Conservation (phyloP, 441 rosid species). For the Capsella rubella region DNA sequence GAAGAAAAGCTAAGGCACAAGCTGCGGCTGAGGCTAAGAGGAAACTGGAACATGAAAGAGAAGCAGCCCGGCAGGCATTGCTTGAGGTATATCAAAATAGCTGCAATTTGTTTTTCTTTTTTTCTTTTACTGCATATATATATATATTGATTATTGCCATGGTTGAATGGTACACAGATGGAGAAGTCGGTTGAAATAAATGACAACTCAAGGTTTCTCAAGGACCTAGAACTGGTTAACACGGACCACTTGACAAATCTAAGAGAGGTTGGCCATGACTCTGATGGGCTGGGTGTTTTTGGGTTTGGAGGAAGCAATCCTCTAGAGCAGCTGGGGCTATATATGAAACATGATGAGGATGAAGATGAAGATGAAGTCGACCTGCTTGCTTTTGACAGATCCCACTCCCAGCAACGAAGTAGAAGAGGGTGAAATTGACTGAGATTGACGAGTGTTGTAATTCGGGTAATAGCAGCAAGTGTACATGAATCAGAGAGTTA, state of each 20-base stretch:
- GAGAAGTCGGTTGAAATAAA: constrained; percentile 87
- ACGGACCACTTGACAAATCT: constrained; percentile 56
- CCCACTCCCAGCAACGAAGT: constrained; percentile 46
- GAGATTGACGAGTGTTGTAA: constrained; percentile 4
- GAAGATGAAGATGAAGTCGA: constrained; percentile 71
- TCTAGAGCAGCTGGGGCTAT: constrained; percentile 80
- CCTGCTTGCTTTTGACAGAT: constrained; percentile 49
- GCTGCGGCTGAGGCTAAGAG: constrained; percentile 69
- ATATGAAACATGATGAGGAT: constrained; percentile 76
- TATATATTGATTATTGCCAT: background rate
- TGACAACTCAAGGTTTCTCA: constrained; percentile 68
- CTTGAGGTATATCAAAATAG: constrained; percentile 52
- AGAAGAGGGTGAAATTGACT: constrained; percentile 75
- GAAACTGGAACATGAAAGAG: constrained; percentile 81
- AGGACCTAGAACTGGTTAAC: constrained; percentile 78
- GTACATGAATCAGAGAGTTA: background rate
- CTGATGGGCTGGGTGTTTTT: constrained; percentile 61
- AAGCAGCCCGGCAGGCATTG: constrained; percentile 86
- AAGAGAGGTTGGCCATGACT: constrained; percentile 56
- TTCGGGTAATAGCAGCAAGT: background rate
- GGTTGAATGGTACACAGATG: constrained; percentile 59
- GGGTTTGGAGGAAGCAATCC: constrained; percentile 72
- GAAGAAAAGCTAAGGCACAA: constrained; percentile 75
- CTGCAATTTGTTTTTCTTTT: background rate
- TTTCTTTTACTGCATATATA: background rate